Base-by-base conservation (phyloP, 2,329 filamentous ascomycete species). In the Tolypocladium ophioglossoides region DNA sequence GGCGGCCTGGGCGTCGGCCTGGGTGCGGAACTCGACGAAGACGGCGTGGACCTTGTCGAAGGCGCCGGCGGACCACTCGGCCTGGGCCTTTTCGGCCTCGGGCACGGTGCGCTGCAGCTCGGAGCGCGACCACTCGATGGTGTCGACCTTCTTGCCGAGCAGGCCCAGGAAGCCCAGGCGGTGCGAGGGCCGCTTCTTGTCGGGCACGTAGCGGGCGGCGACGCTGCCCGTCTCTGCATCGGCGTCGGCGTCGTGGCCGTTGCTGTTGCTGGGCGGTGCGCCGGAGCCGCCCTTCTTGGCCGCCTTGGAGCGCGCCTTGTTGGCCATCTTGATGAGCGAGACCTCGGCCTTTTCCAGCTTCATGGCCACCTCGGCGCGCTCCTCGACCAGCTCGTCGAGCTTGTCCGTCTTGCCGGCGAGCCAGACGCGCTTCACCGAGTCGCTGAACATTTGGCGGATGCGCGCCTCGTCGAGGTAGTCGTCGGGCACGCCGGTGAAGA, bases 21-120 rank as follows among this genome's bases (percentile, higher is more conserved):
- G 89, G 4, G 81, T 84, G 58, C 82, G 79, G 65, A 96, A 99
- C 66, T 97, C 91, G 59, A 99, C 88, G 63, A 99, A 97, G n/a
- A 94, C 86, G 3, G 91, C 85, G 52, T 82, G 82, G 53, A 86
- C 74, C 59, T 79, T 78, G 52, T 80, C 76, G 27, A 78, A 84
- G 58, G 89, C 79, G 50, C 87, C 83, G 14, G 77, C 72, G 40
- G 79, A 78, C 63, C 89, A 84, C 40, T 80, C 61, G 70, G 81
- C 71, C 83, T 73, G 87, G 12, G 83, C 77, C 50, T 78, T 75
- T 55, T 87, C 80, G 37, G 87, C 80, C 62, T 87, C 78, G 1
- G 85, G 83, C 53, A 83, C 84, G 73, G 66, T 80, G 77, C 65
- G 68, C 52, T 70, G 70, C 50, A 76, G 68, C 60, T 78, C 69